These are phyloP conservation scores for Astrothelium macrocarpum DNA, from an alignment of 495 filamentous ascomycete genomes.

Conservation along the genomic window DNA sequence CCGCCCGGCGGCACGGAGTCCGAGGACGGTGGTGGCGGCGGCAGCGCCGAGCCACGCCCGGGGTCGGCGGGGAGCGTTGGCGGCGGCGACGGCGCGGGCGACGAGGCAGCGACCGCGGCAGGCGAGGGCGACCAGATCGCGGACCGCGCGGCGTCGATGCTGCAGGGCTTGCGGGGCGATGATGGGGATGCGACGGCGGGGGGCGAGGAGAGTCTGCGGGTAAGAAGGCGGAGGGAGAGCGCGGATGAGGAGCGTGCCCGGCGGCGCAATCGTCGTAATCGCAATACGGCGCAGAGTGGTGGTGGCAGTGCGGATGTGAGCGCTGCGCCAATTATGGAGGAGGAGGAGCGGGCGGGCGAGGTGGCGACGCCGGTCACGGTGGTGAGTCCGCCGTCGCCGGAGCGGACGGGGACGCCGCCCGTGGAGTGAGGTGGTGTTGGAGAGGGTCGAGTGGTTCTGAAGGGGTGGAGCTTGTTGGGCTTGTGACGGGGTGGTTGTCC, in stretches of 20 bases:
- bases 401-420: neutral
- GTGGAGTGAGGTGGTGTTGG: neutral
- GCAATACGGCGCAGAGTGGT: slow-evolving; percentile 12
- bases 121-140: slow-evolving; percentile 64
- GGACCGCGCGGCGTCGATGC: slow-evolving; percentile 68
- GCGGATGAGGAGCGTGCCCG: slow-evolving; percentile 28
- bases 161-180: slow-evolving; percentile 63
- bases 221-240: slow-evolving; percentile 27
- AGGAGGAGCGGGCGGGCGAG: slow-evolving; percentile 17
- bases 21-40: slow-evolving; percentile 2
- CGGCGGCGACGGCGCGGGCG: slow-evolving; percentile 24
- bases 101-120: neutral
- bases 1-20: slow-evolving; percentile 11
- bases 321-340: slow-evolving; percentile 16
- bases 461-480: neutral
- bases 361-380: slow-evolving; percentile 22
- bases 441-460: neutral
- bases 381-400: slow-evolving; percentile 21
- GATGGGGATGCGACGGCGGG: slow-evolving; percentile 28
- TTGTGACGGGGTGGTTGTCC: too few species aligned
- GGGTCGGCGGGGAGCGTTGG: slow-evolving; percentile 31
- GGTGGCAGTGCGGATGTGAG: slow-evolving; percentile 6
- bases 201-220: slow-evolving; percentile 25
- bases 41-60: slow-evolving; percentile 32
- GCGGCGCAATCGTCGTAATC: slow-evolving; percentile 19